These are phyloP conservation scores for Cryptococcus wingfieldii DNA, from an alignment of 1,284 basidiomycete genomes.

Conservation along the genomic window DNA sequence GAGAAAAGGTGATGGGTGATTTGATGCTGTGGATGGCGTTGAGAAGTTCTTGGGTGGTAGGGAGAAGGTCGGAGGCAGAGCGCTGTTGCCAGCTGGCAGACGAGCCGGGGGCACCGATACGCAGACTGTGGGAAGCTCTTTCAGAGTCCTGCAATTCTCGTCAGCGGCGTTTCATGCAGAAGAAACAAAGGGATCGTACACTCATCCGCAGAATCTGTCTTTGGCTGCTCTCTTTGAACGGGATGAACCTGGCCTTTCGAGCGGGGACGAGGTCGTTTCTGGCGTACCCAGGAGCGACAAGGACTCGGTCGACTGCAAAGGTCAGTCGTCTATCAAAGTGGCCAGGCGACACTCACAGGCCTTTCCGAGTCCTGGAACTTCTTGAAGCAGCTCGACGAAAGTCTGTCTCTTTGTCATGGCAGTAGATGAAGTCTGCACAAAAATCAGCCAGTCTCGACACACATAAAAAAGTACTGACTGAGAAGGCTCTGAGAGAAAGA, in stretches of 20 bases:
- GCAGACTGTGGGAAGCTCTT: background rate
- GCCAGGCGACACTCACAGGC: slow-evolving; percentile 9
- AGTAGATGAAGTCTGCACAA: slow-evolving; percentile 19
- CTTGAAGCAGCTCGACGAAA: slow-evolving; percentile 35
- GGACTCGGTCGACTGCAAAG: slow-evolving; percentile 44
- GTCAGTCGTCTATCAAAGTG: slow-evolving; percentile 53
- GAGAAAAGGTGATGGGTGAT: slow-evolving; percentile 22
- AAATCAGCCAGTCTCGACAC: background rate
- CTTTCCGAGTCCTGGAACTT: slow-evolving; percentile 31
- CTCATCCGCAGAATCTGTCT: slow-evolving; percentile 10
- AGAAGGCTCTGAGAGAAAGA: slow-evolving; percentile 8
- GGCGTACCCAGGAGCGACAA: slow-evolving; percentile 33
- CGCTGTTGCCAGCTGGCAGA: background rate
- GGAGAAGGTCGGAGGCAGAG: background rate
- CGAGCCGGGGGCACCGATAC: slow-evolving; percentile 1
- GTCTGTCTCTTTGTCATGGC: slow-evolving; percentile 14
- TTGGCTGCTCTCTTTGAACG: slow-evolving; percentile 13
- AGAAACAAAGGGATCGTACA: slow-evolving; percentile 4
- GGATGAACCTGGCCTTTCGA: slow-evolving; percentile 28
- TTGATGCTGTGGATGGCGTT: slow-evolving; percentile 22
- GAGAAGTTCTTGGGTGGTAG: slow-evolving; percentile 21
- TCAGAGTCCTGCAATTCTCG: slow-evolving; percentile 8
- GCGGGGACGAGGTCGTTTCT: slow-evolving; percentile 33
- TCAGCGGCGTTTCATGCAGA: background rate
- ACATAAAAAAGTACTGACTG: slow-evolving; percentile 3